These are phyloP conservation scores for Claviceps sorghi DNA, from an alignment of 2,329 filamentous ascomycete species.

Conservation along the genomic window DNA sequence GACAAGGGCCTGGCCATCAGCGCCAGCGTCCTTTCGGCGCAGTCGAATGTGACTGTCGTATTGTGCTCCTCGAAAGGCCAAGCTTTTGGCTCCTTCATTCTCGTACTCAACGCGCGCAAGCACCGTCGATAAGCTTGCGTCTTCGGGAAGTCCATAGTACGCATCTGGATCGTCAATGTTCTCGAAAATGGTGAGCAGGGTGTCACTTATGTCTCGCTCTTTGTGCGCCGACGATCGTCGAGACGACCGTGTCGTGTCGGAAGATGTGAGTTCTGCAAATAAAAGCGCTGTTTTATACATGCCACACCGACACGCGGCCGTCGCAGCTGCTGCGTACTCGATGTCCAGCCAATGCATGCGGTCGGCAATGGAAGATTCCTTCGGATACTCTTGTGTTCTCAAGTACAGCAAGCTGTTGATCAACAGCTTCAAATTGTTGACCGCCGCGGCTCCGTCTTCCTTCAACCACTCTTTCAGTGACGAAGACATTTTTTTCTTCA, in stretches of 20 bases:
- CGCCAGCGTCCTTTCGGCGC: conserved; percentile 35
- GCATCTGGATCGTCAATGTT: conserved; percentile 92
- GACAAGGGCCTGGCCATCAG: conserved; percentile 56
- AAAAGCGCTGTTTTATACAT: conserved; percentile 81
- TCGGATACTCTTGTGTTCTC: conserved; percentile 60
- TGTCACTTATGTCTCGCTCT: conserved; percentile 43
- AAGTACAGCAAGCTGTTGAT: conserved; percentile 76
- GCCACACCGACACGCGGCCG: conserved; percentile 59
- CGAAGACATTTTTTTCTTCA: conserved; percentile 50
- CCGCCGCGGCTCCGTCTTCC: conserved; percentile 21
- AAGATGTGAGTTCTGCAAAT: conserved; percentile 60
- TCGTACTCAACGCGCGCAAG: conserved; percentile 79
- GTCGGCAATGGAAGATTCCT: conserved; percentile 65
- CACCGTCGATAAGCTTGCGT: conserved; percentile 60
- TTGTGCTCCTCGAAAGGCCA: conserved; percentile 81
- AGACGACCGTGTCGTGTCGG: conserved; percentile 40
- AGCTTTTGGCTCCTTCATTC: conserved; percentile 68
- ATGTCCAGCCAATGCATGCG: conserved; percentile 75
- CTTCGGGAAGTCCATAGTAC: conserved; percentile 81
- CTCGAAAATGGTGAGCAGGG: conserved; percentile 72
- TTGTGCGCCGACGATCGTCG: conserved; percentile 49
- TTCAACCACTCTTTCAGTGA: conserved; percentile 51
- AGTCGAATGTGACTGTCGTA: conserved; percentile 71
- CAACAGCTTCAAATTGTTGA: conserved; percentile 54
- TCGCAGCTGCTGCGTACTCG: conserved; percentile 54